Conservation (phyloP, 225 moss, liverwort and hornwort genomes). For the Ulota crispa region DNA sequence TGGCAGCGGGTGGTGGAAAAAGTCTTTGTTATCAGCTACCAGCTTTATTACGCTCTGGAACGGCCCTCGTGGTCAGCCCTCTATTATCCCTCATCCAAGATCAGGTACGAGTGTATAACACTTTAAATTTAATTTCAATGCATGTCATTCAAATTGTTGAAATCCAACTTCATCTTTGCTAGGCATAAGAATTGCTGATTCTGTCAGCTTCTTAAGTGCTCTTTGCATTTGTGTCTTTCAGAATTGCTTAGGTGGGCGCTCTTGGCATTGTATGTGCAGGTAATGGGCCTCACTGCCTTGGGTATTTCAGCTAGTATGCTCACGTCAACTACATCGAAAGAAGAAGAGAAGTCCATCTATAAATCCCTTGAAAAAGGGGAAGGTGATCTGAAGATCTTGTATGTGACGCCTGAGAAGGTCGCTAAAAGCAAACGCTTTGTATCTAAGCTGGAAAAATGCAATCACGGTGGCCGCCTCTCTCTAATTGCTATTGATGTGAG, state of each 20-base stretch:
- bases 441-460: constrained; percentile 99
- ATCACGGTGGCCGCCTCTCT: constrained; percentile 80
- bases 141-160: background rate
- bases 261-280: constrained; percentile 47
- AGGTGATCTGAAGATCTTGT: constrained; percentile 81
- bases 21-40: constrained; percentile 98
- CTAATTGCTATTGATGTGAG: constrained; percentile 96
- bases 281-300: constrained; percentile 85
- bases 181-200: background rate
- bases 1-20: constrained; percentile 99
- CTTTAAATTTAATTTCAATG: constrained; percentile 2
- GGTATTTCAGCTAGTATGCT: constrained; percentile 88
- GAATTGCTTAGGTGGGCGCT: constrained; percentile 4
- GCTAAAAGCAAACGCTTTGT: constrained; percentile 97
- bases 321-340: constrained; percentile 86
- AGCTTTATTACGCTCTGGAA: constrained; percentile 79
- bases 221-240: background rate
- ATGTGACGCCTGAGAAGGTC: constrained; percentile 96
- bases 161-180: background rate
- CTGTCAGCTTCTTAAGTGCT: background rate
- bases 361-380: constrained; percentile 79
- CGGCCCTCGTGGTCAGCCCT: constrained; percentile 93
- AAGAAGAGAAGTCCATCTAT: constrained; percentile 81
- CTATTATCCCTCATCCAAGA: constrained; percentile 94
- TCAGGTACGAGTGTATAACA: constrained; percentile 51